Conservation (phyloP, 257 asterid species). For the Lycium ferocissimum region DNA sequence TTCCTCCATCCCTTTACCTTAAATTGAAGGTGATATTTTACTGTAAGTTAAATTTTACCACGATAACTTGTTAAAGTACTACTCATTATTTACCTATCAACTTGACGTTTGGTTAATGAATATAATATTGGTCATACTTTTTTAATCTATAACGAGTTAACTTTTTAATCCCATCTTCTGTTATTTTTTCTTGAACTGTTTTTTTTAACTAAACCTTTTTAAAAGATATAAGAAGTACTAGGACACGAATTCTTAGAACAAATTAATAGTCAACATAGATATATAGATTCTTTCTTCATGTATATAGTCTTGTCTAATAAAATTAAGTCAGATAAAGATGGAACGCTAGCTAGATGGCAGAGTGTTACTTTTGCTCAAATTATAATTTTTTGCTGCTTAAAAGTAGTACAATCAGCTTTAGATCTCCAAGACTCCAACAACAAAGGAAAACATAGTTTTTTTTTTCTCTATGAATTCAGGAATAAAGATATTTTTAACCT, state of each 20-base stretch:
- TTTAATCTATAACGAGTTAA: too few relatives aligned
- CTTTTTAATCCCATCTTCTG: background rate
- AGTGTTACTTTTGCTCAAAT: background rate
- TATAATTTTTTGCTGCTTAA: background rate
- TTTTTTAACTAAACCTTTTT: background rate
- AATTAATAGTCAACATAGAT: background rate
- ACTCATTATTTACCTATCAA: background rate
- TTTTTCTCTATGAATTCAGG: background rate
- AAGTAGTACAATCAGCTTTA: background rate
- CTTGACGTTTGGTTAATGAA: background rate
- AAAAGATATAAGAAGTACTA: background rate
- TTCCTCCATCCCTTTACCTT: background rate
- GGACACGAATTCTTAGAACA: background rate
- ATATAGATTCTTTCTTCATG: background rate
- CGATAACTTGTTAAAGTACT: background rate
- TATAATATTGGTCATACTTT: background rate
- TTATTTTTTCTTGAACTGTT: background rate
- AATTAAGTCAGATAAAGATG: slow-evolving; percentile 9
- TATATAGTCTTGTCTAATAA: background rate
- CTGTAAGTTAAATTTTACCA: background rate
- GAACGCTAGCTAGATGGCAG: background rate
- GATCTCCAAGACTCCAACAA: background rate
- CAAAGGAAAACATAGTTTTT: background rate
- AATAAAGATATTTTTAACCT: background rate
- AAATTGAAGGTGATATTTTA: background rate